Conservation (phyloP, 2,329 filamentous ascomycete species). For the Rhytidhysteron rufulum region DNA sequence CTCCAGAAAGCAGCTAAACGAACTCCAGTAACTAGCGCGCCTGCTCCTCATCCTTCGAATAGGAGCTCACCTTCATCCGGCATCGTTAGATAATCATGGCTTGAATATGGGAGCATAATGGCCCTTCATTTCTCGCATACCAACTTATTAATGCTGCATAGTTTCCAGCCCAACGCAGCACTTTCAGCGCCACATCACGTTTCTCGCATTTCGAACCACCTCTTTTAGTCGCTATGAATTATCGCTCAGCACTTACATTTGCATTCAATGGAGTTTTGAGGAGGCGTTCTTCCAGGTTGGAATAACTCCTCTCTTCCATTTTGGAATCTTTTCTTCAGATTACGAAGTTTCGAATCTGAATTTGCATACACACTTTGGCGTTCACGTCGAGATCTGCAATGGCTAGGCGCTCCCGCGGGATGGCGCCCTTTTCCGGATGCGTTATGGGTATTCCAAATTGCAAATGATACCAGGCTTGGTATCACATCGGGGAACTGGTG, state of each 20-base stretch:
- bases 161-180: background rate
- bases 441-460: background rate
- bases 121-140: background rate
- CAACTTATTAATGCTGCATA: background rate
- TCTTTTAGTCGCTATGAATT: background rate
- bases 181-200: background rate
- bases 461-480: conserved; percentile 1
- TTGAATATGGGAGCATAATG: background rate
- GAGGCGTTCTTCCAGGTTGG: background rate
- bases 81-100: conserved; percentile 14
- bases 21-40: conserved; percentile 29
- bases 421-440: background rate
- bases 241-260: background rate
- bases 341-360: background rate
- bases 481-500: background rate
- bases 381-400: background rate
- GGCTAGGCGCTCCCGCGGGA: background rate
- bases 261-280: conserved; percentile 1
- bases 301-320: background rate
- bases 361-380: conserved; percentile 1
- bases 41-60: conserved; percentile 21
- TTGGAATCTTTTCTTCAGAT: background rate
- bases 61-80: conserved; percentile 31
- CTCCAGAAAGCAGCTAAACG: conserved; percentile 36
- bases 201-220: background rate